Percentiles rank a stretch among this genome's conserved stretches.
phyloP scores from a whole-genome alignment of 2,329 filamentous ascomycete species.

The Ophioceras dolichostomum region DNA sequence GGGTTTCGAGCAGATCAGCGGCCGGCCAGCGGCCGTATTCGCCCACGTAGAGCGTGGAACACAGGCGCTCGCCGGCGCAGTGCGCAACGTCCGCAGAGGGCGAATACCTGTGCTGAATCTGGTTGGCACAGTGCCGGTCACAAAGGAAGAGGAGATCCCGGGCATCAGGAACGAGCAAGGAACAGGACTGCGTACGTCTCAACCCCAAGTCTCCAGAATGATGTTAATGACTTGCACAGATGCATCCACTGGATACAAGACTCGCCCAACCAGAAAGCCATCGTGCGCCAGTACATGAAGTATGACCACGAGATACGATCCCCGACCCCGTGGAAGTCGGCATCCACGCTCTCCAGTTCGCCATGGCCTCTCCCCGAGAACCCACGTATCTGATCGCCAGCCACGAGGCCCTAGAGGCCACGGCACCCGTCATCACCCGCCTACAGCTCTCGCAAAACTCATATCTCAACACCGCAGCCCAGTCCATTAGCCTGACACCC shows the following conservation, averaged over 20 bases:
- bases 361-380: constrained; percentile 13
- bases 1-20: constrained; percentile 15
- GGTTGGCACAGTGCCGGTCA: constrained; percentile 18
- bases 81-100: constrained; percentile 16
- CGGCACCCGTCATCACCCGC: not conserved
- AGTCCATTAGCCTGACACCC: constrained; percentile 4
- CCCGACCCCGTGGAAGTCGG: constrained; percentile 14
- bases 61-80: constrained; percentile 12
- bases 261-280: constrained; percentile 20
- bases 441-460: constrained; percentile 5
- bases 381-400: constrained; percentile 14
- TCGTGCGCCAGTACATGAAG: constrained; percentile 17
- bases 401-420: constrained; percentile 12
- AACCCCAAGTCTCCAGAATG: not conserved
- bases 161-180: constrained; percentile 11
- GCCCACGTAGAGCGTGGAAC: constrained; percentile 18
- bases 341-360: constrained; percentile 14
- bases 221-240: not conserved
- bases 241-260: constrained; percentile 22
- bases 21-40: constrained; percentile 11
- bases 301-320: constrained; percentile 16
- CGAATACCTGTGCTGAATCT: constrained; percentile 20
- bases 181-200: no score
- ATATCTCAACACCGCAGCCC: constrained; percentile 3
- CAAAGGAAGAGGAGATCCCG: constrained; percentile 15